Conservation (phyloP, 495 filamentous ascomycete species). For the Sphaerosporella brunnea region DNA sequence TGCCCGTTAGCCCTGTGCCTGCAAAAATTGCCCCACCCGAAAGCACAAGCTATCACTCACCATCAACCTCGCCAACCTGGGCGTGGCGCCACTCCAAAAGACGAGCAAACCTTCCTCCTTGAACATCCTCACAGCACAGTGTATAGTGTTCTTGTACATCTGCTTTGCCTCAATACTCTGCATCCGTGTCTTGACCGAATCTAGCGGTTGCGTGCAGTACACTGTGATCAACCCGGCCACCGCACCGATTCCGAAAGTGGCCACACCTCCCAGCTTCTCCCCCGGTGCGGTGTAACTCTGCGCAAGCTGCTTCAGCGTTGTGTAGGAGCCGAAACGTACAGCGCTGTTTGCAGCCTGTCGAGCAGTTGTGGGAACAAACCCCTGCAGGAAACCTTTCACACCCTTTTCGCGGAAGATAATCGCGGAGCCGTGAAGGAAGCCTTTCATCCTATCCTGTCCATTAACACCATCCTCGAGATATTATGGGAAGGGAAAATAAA, state of each 20-base stretch:
- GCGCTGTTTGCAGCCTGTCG: constrained; percentile 90
- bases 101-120: constrained; percentile 77
- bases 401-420: constrained; percentile 79
- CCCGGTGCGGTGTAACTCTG: constrained; percentile 84
- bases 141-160: constrained; percentile 75
- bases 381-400: constrained; percentile 83
- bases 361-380: constrained; percentile 85
- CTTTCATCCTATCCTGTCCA: constrained; percentile 43
- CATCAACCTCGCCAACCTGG: constrained; percentile 64
- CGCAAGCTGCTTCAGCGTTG: constrained; percentile 72
- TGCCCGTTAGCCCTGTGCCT: constrained; percentile 6
- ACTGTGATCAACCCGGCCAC: constrained; percentile 86
- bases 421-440: constrained; percentile 76
- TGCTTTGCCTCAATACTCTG: constrained; percentile 78
- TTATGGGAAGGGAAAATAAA: constrained; percentile 5
- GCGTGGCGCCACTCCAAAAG: constrained; percentile 87
- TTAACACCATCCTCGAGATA: background rate
- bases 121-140: constrained; percentile 67
- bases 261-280: constrained; percentile 77
- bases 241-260: constrained; percentile 81
- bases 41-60: constrained; percentile 2
- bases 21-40: background rate
- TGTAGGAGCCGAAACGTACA: constrained; percentile 76
- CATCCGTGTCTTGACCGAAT: constrained; percentile 96
- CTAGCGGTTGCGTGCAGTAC: constrained; percentile 65